Base-by-base conservation (phyloP, 163 green algal species). In the Scenedesmus sp. region DNA sequence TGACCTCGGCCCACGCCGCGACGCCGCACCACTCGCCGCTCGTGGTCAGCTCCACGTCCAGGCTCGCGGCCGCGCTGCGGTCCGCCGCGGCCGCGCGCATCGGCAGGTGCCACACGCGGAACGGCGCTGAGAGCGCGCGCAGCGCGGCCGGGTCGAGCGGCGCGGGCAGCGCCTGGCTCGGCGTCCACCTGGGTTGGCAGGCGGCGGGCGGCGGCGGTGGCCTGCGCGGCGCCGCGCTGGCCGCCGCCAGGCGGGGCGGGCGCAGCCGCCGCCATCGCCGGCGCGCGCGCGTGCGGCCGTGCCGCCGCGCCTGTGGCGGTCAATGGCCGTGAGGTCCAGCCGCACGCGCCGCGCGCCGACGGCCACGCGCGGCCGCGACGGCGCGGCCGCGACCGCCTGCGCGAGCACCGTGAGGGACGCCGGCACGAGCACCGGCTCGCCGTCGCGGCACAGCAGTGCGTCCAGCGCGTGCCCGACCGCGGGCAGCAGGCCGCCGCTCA, bases 251-350 rank as follows among this genome's bases (percentile, higher is more conserved):
- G 7, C 10, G 39, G 7, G 6, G 39, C 39, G 6, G 39, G 7
- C 10, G 39, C 39, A 15, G 39, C 39, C 10, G 39, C 39, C 10
- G 39, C 39, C 10, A 10, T 10, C 10, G 39, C 39, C 10, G 39
- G 7, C 10, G 39, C 39, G 39, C 39, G 39, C 10, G 39, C 39
- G 10, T 47, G 10, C 39, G 10, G 39, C 10, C 7, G 7, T 10
- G 6, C 7, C 6, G 39, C 6, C 39, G 39, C 36, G 66, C 69
- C 69, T 77, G 54, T 77, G 48, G 13, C 44, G 29, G n/a, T 77
- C 54, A n/a, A 77, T n/a, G 18, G 69, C 69, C 9, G 69, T 33
- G 22, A 77, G 39, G 51, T 77, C 69, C 53, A 77, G 11, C 69
- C 69, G 57, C 24, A 24, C 39, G 10, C 7, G 39, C 39, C 10